Conservation (phyloP, 1,284 basidiomycete species). For the Clitocybe nebularis region DNA sequence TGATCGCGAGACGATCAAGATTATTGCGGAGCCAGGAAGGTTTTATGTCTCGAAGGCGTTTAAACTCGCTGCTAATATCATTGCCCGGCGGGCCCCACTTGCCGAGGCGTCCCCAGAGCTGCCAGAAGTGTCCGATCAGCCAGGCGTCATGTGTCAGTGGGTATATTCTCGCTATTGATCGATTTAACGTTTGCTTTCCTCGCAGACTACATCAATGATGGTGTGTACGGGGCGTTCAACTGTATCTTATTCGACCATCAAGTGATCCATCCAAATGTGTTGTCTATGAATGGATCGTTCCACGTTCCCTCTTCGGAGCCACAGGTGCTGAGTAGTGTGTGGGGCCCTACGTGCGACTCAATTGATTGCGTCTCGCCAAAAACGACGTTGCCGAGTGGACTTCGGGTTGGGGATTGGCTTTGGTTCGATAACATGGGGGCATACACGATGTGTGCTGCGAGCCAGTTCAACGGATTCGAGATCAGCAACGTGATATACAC, state of each 20-base stretch:
- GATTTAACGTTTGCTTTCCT: slow-evolving; percentile 15
- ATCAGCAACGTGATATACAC: slow-evolving; percentile 65
- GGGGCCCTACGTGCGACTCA: slow-evolving; percentile 86
- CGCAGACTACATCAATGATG: slow-evolving; percentile 95
- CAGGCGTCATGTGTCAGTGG: slow-evolving; percentile 83
- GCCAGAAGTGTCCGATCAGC: slow-evolving; percentile 42
- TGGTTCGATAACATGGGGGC: slow-evolving; percentile 92
- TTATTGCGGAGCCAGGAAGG: slow-evolving; percentile 96
- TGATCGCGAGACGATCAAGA: slow-evolving; percentile 66
- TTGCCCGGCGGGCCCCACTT: slow-evolving; percentile 75
- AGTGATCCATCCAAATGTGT: slow-evolving; percentile 79
- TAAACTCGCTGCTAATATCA: slow-evolving; percentile 90
- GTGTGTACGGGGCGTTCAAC: slow-evolving; percentile 98
- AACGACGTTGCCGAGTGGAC: slow-evolving; percentile 56
- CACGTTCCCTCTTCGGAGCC: slow-evolving; percentile 46
- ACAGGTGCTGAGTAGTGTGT: slow-evolving; percentile 52
- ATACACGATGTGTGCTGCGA: slow-evolving; percentile 89
- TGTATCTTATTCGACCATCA: slow-evolving; percentile 95
- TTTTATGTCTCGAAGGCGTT: slow-evolving; percentile 95
- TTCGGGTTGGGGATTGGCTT: slow-evolving; percentile 88
- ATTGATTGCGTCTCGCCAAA: slow-evolving; percentile 78
- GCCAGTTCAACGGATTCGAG: slow-evolving; percentile 84
- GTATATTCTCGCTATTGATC: slow-evolving; percentile 22
- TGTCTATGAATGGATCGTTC: slow-evolving; percentile 56
- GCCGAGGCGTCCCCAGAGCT: slow-evolving; percentile 26